A percentile compares a stretch with the other conserved stretches of the same genome.
phyloP scores from a whole-genome alignment of 2,329 filamentous ascomycete genomes.

The Colletotrichum ledebouriae region DNA sequence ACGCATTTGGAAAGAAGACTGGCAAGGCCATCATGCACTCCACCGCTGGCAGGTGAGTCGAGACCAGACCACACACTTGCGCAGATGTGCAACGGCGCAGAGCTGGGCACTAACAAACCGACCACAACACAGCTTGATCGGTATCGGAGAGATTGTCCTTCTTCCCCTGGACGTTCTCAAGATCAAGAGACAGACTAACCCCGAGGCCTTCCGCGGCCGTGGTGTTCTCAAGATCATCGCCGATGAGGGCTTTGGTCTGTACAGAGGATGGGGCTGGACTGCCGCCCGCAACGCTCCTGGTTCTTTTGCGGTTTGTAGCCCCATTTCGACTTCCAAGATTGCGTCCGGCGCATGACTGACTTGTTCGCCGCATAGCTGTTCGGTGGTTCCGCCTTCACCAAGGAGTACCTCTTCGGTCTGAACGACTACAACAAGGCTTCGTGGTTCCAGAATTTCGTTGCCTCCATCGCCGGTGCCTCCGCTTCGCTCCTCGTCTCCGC shows the following conservation, averaged over 20 bases:
- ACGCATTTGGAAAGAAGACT: constrained; percentile 93
- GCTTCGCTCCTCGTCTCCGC: constrained; percentile 97
- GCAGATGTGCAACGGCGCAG: background rate
- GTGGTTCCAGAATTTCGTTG: constrained; percentile 97
- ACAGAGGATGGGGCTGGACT: constrained; percentile 97
- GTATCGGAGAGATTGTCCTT: constrained; percentile 96
- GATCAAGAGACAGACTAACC: constrained; percentile 99
- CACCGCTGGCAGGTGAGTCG: constrained; percentile 83
- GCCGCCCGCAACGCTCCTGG: constrained; percentile 96
- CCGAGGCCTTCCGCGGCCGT: constrained; percentile 95
- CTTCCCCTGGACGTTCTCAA: constrained; percentile 97
- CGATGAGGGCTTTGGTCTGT: constrained; percentile 95
- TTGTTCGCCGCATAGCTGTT: constrained; percentile 75
- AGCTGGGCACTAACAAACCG: background rate
- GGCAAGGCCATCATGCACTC: constrained; percentile 99
- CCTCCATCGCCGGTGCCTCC: constrained; percentile 93
- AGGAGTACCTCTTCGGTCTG: constrained; percentile 93
- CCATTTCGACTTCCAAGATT: background rate
- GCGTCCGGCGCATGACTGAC: constrained; percentile 10
- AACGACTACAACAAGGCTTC: constrained; percentile 94
- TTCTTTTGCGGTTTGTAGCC: constrained; percentile 85
- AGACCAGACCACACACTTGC: too few relatives aligned
- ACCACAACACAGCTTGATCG: constrained; percentile 77
- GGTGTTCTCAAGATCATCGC: constrained; percentile 90
- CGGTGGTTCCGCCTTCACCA: constrained; percentile 95